Percentiles rank a stretch among this genome's conserved stretches.
phyloP scores from a whole-genome alignment of 139 green algal genomes.

The Eudorina sp. region DNA sequence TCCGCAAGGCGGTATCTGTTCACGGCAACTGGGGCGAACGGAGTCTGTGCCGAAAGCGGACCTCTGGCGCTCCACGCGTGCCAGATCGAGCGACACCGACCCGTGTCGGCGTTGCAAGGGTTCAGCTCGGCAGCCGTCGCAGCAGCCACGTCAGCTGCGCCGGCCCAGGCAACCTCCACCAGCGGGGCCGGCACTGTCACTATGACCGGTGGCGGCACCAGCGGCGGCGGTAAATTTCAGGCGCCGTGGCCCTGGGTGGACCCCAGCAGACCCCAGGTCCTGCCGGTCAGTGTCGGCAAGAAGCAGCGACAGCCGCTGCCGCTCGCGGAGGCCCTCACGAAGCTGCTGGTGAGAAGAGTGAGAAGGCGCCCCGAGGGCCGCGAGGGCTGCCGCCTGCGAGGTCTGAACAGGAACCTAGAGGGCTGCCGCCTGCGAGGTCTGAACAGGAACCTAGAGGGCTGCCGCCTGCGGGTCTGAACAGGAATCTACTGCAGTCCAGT shows the following conservation, averaged over 20 bases:
- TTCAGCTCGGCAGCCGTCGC: not conserved
- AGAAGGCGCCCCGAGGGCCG: too few species aligned
- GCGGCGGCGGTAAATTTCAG: not conserved
- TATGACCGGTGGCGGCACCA: not conserved
- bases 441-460: too few species aligned
- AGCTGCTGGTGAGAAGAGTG: conserved; percentile 25
- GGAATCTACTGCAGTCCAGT: too few species aligned
- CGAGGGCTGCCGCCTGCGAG: too few species aligned
- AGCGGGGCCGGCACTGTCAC: not conserved
- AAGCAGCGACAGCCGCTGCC: not conserved
- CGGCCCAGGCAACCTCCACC: not conserved
- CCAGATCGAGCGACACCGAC: not conserved
- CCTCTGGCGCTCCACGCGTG: not conserved
- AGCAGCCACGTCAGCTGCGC: not conserved
- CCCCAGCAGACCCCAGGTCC: not conserved
- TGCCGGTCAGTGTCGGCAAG: not conserved
- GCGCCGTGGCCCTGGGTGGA: conserved; percentile 43
- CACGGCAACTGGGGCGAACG: not conserved
- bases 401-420: too few species aligned
- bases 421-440: too few species aligned
- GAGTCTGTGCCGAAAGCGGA: not conserved
- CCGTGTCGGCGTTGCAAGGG: not conserved
- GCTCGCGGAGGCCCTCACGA: not conserved
- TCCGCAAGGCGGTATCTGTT: not conserved
- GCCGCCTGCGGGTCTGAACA: too few species aligned